Conservation (phyloP, 805 yeast species). For the Yamadazyma sp. region DNA sequence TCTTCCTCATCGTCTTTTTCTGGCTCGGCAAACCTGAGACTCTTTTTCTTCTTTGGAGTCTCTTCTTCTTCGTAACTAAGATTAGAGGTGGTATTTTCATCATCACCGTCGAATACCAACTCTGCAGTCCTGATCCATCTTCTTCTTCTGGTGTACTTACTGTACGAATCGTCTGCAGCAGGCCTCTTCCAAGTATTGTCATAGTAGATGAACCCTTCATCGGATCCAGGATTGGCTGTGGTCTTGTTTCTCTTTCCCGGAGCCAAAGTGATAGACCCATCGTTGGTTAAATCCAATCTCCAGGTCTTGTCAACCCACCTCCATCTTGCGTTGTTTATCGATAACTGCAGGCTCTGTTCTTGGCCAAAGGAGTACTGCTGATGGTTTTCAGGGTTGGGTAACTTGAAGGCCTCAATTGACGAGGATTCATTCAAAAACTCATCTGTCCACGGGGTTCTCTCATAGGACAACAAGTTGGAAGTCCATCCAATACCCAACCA, state of each 20-base stretch:
- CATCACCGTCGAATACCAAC: constrained; percentile 44
- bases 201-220: constrained; percentile 84
- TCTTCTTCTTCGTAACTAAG: constrained; percentile 10
- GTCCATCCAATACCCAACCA: constrained; percentile 99
- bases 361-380: constrained; percentile 23
- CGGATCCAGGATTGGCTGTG: constrained; percentile 68
- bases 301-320: constrained; percentile 93
- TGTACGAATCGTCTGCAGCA: constrained; percentile 79
- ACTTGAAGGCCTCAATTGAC: constrained; percentile 70
- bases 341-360: constrained; percentile 23
- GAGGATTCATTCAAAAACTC: constrained; percentile 87
- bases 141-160: constrained; percentile 90
- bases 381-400: constrained; percentile 66
- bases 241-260: constrained; percentile 55
- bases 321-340: constrained; percentile 61
- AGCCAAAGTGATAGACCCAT: constrained; percentile 75
- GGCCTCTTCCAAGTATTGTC: constrained; percentile 96
- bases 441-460: constrained; percentile 96
- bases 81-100: constrained; percentile 7
- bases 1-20: constrained; percentile 6
- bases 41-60: constrained; percentile 16
- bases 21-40: constrained; percentile 44
- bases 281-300: constrained; percentile 87
- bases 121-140: constrained; percentile 97
- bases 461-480: constrained; percentile 83